A percentile compares a stretch with the other conserved stretches of the same genome.
Evolutionary conservation across 1,139 yeast genomes (phyloP).

Genomic region (Hansenula sp.): DNA sequence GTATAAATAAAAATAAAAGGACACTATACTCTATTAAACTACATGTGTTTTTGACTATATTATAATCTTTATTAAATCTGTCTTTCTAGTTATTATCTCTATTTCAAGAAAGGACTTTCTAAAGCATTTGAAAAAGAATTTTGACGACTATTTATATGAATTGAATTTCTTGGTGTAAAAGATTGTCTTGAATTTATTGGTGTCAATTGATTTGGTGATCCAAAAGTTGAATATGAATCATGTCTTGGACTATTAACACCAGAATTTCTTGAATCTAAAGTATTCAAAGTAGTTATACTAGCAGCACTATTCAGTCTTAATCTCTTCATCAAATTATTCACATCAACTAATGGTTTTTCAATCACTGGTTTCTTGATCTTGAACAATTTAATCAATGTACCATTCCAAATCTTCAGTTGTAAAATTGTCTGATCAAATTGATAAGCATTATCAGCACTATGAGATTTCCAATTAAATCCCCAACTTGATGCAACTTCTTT

Average conservation of each 20-base stretch:
- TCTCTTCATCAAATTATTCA: conserved; percentile 43
- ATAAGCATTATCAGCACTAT: neutral
- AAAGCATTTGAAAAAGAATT: conserved; percentile 9
- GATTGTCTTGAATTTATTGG: conserved; percentile 24
- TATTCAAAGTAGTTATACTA: conserved; percentile 8
- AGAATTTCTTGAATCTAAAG: conserved; percentile 13
- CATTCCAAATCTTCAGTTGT: conserved; percentile 51
- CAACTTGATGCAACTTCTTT: conserved; percentile 22
- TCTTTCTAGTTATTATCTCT: too few species aligned
- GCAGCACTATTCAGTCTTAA: conserved; percentile 25
- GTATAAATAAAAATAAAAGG: neutral
- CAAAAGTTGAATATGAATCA: conserved; percentile 10
- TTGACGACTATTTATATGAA: conserved; percentile 17
- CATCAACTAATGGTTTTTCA: conserved; percentile 47
- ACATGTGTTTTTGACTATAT: too few species aligned
- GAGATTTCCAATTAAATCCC: conserved; percentile 21
- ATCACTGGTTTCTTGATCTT: conserved; percentile 39
- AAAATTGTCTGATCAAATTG: conserved; percentile 16
- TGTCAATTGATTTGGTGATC: conserved; percentile 22
- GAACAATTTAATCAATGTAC: conserved; percentile 60
- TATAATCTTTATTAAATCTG: too few species aligned
- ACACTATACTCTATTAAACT: too few species aligned
- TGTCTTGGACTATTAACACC: conserved; percentile 8
- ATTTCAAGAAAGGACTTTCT: neutral
- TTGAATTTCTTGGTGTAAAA: conserved; percentile 18